Evolutionary conservation across 192 early-diverging fungal species (phyloP), one percentile per base, ranked within the genome.

Genomic region (Phlyctochytrium bullatum): DNA sequence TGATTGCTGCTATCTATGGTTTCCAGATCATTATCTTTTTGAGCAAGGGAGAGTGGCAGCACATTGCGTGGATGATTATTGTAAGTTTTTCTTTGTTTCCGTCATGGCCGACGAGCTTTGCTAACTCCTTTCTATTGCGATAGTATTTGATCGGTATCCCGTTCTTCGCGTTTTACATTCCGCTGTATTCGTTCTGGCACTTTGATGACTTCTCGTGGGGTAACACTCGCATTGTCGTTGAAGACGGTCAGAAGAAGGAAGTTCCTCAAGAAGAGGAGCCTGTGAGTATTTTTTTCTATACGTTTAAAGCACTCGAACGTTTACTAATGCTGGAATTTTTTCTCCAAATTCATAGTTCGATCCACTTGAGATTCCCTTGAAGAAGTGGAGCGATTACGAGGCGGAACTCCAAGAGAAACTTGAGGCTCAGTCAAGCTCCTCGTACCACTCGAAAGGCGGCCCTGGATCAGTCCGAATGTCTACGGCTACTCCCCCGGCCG

Each of bases 131-230:
- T 59, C 69, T 59, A 40, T 69, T 40, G 30, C 0, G 12, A 33
- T 57, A 81, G 77, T 98, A 98, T 74, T 80, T 98, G 17, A 72
- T 96, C 0, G 92, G 91, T 3, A 91, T 94, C 51, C 95, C 96
- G 6, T 72, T 97, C n/a, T 98, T 92, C 71, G 91, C 89, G 16
- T 92, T 93, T 67, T 90, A 91, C 72, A 87, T 98, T 51, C 96
- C 96, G 0, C 68, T 98, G 40, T 98, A 98, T 69, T 84, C 95
- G 0, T 97, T 98, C 87, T 96, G 93, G 95, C 93, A 98, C 79
- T 93, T 96, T 85, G 95, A 98, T 68, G 95, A 98, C 61, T 98
- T 98, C 72, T 92, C 91, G 1, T 98, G 96, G 96, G 96, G 96
- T 71, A 94, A 97, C 74, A 98, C 96, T n/a, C 91, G 96, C 76